Conservation (phyloP, 306 rosid genomes). For the Vicia sativa region DNA sequence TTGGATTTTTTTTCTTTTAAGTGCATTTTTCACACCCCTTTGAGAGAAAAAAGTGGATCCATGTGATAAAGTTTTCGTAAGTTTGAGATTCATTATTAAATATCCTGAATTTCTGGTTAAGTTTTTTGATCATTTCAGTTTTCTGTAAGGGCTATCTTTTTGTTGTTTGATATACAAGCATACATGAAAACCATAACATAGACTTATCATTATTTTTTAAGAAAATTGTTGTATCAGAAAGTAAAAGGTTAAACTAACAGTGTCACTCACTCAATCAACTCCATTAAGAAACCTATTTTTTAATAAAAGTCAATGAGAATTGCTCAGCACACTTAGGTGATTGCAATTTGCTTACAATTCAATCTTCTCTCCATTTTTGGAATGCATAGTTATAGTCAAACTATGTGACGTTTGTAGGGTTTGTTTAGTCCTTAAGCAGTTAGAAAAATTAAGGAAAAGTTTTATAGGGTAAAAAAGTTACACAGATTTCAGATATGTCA, state of each 20-base stretch:
- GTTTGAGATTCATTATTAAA: slow-evolving; percentile 19
- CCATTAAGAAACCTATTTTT: slow-evolving; percentile 17
- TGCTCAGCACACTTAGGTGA: background rate
- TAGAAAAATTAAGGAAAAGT: background rate
- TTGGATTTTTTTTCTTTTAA: slow-evolving; percentile 34
- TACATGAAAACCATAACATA: background rate
- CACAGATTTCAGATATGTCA: background rate
- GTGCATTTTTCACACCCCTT: slow-evolving; percentile 66
- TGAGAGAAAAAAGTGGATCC: slow-evolving; percentile 41
- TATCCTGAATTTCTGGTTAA: slow-evolving; percentile 41
- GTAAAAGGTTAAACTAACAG: slow-evolving; percentile 20
- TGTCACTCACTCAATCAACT: slow-evolving; percentile 30
- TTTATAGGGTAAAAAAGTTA: too few species aligned
- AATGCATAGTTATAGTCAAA: background rate
- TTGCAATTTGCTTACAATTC: background rate
- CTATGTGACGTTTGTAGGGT: slow-evolving; percentile 13
- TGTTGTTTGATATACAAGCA: background rate
- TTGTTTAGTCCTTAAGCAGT: slow-evolving; percentile 10
- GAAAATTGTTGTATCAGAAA: background rate
- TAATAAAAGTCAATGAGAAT: slow-evolving; percentile 33
- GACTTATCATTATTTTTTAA: background rate
- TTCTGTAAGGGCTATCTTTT: slow-evolving; percentile 1
- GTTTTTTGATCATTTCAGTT: slow-evolving; percentile 14
- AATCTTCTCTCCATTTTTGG: background rate
- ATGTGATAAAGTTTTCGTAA: slow-evolving; percentile 45